Evolutionary conservation across 148 eudicot species (phyloP).

Genomic region (Spergularia marina): DNA sequence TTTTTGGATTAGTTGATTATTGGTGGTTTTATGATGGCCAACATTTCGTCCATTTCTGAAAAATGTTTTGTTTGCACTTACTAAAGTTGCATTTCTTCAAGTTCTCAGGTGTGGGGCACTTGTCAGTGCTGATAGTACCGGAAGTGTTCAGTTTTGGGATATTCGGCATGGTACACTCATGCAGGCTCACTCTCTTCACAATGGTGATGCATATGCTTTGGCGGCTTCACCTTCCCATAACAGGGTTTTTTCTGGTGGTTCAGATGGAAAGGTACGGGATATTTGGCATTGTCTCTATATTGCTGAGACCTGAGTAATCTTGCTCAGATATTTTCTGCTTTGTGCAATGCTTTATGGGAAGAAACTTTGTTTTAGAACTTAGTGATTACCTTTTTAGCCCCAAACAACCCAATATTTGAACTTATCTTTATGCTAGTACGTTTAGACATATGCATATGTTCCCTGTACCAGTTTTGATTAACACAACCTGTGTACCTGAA

Average conservation of each 20-base stretch:
- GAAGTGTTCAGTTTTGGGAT: constrained; percentile 97
- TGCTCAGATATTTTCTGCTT: constrained; percentile 8
- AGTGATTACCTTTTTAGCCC: not conserved
- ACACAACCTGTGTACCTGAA: not conserved
- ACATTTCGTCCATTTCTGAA: not conserved
- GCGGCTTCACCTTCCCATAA: constrained; percentile 80
- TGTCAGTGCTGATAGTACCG: constrained; percentile 91
- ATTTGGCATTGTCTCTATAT: constrained; percentile 9
- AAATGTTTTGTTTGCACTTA: not conserved
- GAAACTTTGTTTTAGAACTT: not conserved
- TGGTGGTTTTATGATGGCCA: not conserved
- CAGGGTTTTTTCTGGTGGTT: constrained; percentile 85
- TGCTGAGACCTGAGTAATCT: constrained; percentile 1
- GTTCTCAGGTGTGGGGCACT: constrained; percentile 64
- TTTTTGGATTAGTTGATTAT: not conserved
- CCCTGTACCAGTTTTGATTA: not conserved
- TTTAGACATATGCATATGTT: not conserved
- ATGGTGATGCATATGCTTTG: constrained; percentile 84
- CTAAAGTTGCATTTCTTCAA: constrained; percentile 4
- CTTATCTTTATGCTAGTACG: not conserved
- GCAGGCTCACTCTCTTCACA: constrained; percentile 80
- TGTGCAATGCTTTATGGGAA: not conserved
- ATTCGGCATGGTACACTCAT: constrained; percentile 75
- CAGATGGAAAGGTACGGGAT: constrained; percentile 85
- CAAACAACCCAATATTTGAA: not conserved